These are phyloP conservation scores for Eremothecium coryli DNA, from an alignment of 1,139 yeast genomes.

Conservation along the genomic window DNA sequence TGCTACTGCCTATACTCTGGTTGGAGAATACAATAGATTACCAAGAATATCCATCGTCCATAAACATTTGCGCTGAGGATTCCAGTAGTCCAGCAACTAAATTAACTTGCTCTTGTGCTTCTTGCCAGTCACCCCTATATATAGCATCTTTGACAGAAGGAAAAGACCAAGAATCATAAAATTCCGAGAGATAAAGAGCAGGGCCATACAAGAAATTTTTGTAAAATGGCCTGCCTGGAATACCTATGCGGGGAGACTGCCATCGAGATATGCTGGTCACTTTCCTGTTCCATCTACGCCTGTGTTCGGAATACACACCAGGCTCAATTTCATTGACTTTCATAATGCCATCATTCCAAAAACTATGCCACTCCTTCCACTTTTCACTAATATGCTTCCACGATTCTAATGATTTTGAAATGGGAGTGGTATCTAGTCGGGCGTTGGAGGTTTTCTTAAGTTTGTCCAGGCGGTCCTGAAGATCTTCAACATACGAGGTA, in stretches of 20 bases:
- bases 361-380: constrained; percentile 29
- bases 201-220: constrained; percentile 66
- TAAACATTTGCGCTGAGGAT: constrained; percentile 29
- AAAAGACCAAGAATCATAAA: constrained; percentile 55
- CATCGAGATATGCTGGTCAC: constrained; percentile 49
- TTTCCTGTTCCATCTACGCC: constrained; percentile 76
- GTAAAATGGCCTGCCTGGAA: constrained; percentile 55
- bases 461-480: constrained; percentile 41
- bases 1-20: no score
- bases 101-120: constrained; percentile 50
- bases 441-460: constrained; percentile 35
- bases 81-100: constrained; percentile 35
- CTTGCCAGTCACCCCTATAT: constrained; percentile 36
- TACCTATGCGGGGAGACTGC: constrained; percentile 41
- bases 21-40: no score
- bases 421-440: constrained; percentile 24
- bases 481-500: constrained; percentile 37
- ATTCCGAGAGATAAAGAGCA: constrained; percentile 38
- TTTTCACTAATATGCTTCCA: constrained; percentile 36
- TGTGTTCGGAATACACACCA: constrained; percentile 53
- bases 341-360: constrained; percentile 26
- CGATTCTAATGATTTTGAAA: constrained; percentile 27
- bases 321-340: constrained; percentile 48
- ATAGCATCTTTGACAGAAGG: constrained; percentile 65
- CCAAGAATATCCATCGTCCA: no score